A percentile compares a stretch with the other conserved stretches of the same genome.
phyloP scores from a whole-genome alignment of 2,329 filamentous ascomycete genomes.

The Fusarium sp. region DNA sequence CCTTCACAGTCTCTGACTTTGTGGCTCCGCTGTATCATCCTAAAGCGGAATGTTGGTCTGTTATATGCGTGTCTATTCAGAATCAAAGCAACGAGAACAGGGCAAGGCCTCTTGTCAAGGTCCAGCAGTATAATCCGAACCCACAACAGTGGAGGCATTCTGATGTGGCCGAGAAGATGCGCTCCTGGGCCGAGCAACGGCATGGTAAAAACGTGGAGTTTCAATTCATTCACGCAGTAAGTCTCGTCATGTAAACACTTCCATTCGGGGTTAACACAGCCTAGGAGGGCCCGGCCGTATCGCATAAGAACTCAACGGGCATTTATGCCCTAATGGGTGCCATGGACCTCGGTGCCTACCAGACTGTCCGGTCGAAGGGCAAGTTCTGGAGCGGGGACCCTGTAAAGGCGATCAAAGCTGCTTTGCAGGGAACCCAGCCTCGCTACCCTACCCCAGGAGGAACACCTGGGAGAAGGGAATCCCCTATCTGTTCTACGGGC shows the following conservation, averaged over 20 bases:
- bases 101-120: background rate
- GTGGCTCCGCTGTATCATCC: background rate
- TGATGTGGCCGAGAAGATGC: fast-evolving
- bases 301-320: background rate
- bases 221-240: background rate
- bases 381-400: background rate
- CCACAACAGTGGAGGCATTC: background rate
- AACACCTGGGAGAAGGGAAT: background rate
- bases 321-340: background rate
- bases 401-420: background rate
- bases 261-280: background rate
- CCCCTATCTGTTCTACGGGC: background rate
- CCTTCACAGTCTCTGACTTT: background rate
- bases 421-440: background rate
- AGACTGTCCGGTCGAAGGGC: background rate
- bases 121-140: background rate
- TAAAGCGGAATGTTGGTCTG: background rate
- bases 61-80: background rate
- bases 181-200: background rate
- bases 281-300: background rate
- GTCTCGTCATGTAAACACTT: background rate
- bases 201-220: background rate
- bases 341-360: background rate
- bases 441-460: background rate
- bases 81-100: background rate